These are phyloP conservation scores for Phytophthora europaea DNA, from an alignment of 352 stramenopile genomes.

Conservation along the genomic window DNA sequence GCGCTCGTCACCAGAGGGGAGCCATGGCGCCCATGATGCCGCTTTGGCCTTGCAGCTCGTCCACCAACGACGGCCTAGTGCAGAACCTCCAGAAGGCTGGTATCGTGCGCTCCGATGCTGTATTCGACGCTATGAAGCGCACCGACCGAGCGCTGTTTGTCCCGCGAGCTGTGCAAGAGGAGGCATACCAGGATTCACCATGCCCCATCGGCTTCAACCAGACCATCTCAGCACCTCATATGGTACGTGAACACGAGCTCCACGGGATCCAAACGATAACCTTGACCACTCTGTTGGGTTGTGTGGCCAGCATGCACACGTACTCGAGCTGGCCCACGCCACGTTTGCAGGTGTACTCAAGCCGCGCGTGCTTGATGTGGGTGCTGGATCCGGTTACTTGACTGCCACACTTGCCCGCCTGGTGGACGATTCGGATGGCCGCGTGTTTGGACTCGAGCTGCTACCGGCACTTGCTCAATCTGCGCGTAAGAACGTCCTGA, in stretches of 20 bases:
- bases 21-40: slow-evolving; percentile 26
- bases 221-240: slow-evolving; percentile 92
- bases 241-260: slow-evolving; percentile 36
- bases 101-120: slow-evolving; percentile 52
- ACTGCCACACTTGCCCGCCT: slow-evolving; percentile 91
- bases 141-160: slow-evolving; percentile 86
- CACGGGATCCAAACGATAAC: background rate
- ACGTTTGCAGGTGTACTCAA: slow-evolving; percentile 45
- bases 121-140: slow-evolving; percentile 66
- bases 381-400: slow-evolving; percentile 96
- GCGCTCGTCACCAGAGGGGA: slow-evolving; percentile 1
- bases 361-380: slow-evolving; percentile 93
- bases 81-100: slow-evolving; percentile 62
- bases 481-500: slow-evolving; percentile 80
- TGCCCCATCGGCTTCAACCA: slow-evolving; percentile 85
- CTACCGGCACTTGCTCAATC: slow-evolving; percentile 86
- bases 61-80: slow-evolving; percentile 56
- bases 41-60: slow-evolving; percentile 57
- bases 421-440: slow-evolving; percentile 54
- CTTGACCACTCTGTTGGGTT: background rate
- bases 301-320: slow-evolving; percentile 59
- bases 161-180: slow-evolving; percentile 8
- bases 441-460: slow-evolving; percentile 93
- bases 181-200: slow-evolving; percentile 78
- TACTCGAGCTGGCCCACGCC: slow-evolving; percentile 67